Conservation (phyloP, 208 protist species). For the Lotmaria passim region DNA sequence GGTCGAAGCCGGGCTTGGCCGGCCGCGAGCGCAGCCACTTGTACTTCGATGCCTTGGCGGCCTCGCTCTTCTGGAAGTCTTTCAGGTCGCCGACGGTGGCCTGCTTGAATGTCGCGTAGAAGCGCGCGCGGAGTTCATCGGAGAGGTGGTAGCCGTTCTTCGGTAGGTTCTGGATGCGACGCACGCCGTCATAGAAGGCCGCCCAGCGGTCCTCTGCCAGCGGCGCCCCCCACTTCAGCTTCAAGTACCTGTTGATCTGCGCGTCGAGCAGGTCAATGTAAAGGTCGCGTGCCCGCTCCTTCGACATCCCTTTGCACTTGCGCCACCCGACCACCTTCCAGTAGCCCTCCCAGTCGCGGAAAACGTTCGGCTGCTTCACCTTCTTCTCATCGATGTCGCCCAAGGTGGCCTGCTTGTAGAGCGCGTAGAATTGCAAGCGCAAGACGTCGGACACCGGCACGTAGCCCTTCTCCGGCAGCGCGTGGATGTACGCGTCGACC, state of each 20-base stretch:
- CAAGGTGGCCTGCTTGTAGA: slow-evolving; percentile 89
- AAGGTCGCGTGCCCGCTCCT: slow-evolving; percentile 83
- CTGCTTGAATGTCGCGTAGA: slow-evolving; percentile 90
- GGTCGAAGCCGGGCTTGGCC: slow-evolving; percentile 35
- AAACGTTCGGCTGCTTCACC: slow-evolving; percentile 44
- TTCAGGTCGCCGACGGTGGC: slow-evolving; percentile 81
- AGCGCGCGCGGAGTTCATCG: slow-evolving; percentile 84
- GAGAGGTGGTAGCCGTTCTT: slow-evolving; percentile 62
- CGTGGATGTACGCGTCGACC: slow-evolving; percentile 66
- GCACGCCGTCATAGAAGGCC: slow-evolving; percentile 60
- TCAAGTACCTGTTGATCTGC: slow-evolving; percentile 35
- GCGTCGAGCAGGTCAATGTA: slow-evolving; percentile 80
- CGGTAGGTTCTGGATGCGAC: slow-evolving; percentile 56
- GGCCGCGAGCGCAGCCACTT: slow-evolving; percentile 77
- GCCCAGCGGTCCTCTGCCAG: slow-evolving; percentile 37
- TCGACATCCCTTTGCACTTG: slow-evolving; percentile 72
- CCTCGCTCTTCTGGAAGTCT: slow-evolving; percentile 61
- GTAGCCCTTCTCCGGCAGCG: slow-evolving; percentile 57
- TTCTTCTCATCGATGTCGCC: slow-evolving; percentile 85
- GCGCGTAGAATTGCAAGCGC: slow-evolving; percentile 85
- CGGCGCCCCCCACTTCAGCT: slow-evolving; percentile 33
- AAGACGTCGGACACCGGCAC: slow-evolving; percentile 84
- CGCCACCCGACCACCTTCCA: slow-evolving; percentile 95
- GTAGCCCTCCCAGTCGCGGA: slow-evolving; percentile 54
- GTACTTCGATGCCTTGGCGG: slow-evolving; percentile 37